phyloP scores from a whole-genome alignment of 768 basidiomycete genomes.

The Calocera cornea region DNA sequence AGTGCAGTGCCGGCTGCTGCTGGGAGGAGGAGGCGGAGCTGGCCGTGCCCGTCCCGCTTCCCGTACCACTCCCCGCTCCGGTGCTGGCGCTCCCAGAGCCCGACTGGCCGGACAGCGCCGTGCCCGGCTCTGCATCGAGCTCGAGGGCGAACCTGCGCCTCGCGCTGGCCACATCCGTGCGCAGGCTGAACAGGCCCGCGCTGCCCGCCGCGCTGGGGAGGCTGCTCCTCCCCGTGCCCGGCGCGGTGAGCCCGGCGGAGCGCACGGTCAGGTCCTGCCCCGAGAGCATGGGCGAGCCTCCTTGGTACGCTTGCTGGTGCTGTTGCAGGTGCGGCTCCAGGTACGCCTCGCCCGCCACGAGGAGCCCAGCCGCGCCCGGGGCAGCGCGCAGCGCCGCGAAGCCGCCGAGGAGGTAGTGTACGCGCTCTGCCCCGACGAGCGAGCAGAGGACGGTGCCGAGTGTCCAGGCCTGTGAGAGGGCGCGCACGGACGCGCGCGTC shows the following conservation, averaged over 20 bases:
- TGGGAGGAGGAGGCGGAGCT: not conserved
- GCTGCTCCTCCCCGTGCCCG: not conserved
- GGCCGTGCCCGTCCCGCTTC: not conserved
- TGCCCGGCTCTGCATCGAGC: not conserved
- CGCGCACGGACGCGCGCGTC: constrained; percentile 36
- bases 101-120: too few relatives aligned
- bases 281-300: not conserved
- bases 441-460: constrained; percentile 50
- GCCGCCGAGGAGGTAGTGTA: constrained; percentile 53
- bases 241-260: not conserved
- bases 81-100: too few relatives aligned
- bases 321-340: constrained; percentile 5
- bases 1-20: not conserved
- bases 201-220: not conserved
- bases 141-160: not conserved
- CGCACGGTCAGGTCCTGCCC: too few relatives aligned
- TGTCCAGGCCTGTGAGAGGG: constrained; percentile 51
- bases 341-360: constrained; percentile 31
- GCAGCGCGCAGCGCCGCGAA: constrained; percentile 48
- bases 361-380: constrained; percentile 38
- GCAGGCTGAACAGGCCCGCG: not conserved
- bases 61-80: too few relatives aligned
- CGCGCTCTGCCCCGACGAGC: constrained; percentile 30
- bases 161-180: not conserved
- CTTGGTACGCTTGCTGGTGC: not conserved